These are phyloP conservation scores for Lachnellula cervina DNA, from an alignment of 2,329 filamentous ascomycete species.

Conservation along the genomic window DNA sequence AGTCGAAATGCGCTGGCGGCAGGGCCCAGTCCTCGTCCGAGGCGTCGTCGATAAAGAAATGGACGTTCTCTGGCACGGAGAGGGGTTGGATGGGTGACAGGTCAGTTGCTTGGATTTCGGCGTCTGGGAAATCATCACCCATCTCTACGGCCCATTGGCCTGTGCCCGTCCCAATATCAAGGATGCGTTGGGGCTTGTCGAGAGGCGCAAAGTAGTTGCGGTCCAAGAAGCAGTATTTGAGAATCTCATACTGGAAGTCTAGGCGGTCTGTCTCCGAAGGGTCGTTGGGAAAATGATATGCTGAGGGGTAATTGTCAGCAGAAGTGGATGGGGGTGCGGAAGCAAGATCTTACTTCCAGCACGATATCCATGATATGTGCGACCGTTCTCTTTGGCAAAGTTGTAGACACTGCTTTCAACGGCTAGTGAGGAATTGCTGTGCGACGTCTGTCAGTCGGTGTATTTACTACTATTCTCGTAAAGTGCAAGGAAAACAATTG, in stretches of 20 bases:
- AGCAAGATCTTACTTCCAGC: slow-evolving; percentile 12
- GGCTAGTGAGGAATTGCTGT: slow-evolving; percentile 8
- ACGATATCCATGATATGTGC: slow-evolving; percentile 27
- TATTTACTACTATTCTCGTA: not conserved
- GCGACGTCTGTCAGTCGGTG: not conserved
- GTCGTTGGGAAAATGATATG: slow-evolving; percentile 41
- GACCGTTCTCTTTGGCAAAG: slow-evolving; percentile 25
- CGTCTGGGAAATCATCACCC: slow-evolving; percentile 54
- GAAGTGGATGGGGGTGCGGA: not conserved
- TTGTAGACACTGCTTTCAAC: slow-evolving; percentile 13
- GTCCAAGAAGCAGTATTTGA: slow-evolving; percentile 33
- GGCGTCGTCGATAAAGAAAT: slow-evolving; percentile 55
- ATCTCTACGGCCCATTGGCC: slow-evolving; percentile 61
- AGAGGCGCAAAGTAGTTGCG: slow-evolving; percentile 41
- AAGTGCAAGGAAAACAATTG: not conserved
- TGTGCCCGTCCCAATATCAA: slow-evolving; percentile 44
- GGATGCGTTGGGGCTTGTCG: slow-evolving; percentile 29
- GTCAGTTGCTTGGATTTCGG: slow-evolving; percentile 58
- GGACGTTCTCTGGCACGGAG: slow-evolving; percentile 65
- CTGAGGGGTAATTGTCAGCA: slow-evolving; percentile 7
- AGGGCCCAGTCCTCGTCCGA: slow-evolving; percentile 41
- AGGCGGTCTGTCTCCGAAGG: slow-evolving; percentile 45
- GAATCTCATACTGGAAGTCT: slow-evolving; percentile 45
- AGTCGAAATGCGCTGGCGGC: slow-evolving; percentile 48
- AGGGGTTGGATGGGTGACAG: slow-evolving; percentile 63